phyloP scores from a whole-genome alignment of 352 stramenopile genomes.

The Lagenidium giganteum region DNA sequence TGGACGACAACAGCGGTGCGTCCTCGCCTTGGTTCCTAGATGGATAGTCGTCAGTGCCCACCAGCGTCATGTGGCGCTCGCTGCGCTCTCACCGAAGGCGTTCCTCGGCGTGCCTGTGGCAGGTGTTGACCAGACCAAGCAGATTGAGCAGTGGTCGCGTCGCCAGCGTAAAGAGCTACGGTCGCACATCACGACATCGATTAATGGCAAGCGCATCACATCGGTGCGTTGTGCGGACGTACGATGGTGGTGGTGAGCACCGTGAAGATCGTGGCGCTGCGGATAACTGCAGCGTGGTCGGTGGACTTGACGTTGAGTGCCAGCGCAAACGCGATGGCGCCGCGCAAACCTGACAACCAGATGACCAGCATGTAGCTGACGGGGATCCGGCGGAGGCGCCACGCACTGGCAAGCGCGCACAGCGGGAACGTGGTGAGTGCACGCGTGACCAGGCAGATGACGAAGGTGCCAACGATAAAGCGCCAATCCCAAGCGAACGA shows the following conservation, averaged over 20 bases:
- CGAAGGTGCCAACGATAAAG: conserved; percentile 24
- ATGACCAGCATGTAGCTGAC: conserved; percentile 35
- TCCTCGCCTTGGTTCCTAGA: conserved; percentile 9
- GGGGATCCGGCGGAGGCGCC: conserved; percentile 22
- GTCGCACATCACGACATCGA: too few relatives aligned
- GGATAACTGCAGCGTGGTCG: conserved; percentile 13
- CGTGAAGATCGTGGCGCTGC: conserved; percentile 15
- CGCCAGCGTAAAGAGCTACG: conserved; percentile 23
- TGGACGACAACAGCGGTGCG: too few relatives aligned
- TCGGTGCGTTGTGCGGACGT: conserved; percentile 5
- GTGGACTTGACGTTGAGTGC: conserved; percentile 25
- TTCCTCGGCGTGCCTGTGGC: conserved; percentile 15
- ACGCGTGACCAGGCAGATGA: conserved; percentile 22
- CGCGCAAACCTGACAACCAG: conserved; percentile 83
- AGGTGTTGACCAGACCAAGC: conserved; percentile 22
- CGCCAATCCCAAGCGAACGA: conserved; percentile 33
- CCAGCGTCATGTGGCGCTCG: background rate
- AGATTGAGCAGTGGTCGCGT: conserved; percentile 20
- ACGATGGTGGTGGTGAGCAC: conserved; percentile 29
- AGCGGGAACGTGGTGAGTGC: conserved; percentile 25
- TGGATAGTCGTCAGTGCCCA: too few relatives aligned
- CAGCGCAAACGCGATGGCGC: conserved; percentile 24
- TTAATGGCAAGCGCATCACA: too few relatives aligned
- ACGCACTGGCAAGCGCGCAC: conserved; percentile 20
- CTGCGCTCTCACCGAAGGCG: background rate